Conservation (phyloP, 306 rosid genomes). For the Fragaria iinumae region DNA sequence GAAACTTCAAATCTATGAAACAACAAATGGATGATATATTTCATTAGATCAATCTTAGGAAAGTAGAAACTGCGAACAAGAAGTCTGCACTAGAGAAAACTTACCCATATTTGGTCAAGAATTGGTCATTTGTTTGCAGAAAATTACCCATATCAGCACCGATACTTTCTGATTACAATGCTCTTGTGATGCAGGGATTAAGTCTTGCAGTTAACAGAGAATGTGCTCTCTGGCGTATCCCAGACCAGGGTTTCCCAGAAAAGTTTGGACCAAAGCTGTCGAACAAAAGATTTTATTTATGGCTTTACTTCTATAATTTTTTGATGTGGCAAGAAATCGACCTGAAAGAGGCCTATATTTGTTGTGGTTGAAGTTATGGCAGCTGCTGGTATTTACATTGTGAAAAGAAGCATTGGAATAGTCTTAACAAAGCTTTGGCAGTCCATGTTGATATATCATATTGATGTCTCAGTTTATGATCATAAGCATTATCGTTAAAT, state of each 20-base stretch:
- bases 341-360: not conserved
- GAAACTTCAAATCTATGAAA: no score
- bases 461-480: not conserved
- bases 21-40: not conserved
- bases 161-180: not conserved
- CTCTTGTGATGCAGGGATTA: not conserved
- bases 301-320: not conserved
- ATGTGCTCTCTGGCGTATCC: not conserved
- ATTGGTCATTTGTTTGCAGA: not conserved
- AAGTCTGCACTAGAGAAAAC: no score
- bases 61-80: no score
- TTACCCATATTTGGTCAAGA: not conserved
- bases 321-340: not conserved
- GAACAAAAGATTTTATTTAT: not conserved
- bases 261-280: not conserved
- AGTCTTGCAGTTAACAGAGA: not conserved
- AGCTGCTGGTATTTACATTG: not conserved
- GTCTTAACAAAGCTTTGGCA: not conserved
- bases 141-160: not conserved
- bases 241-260: not conserved
- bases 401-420: not conserved
- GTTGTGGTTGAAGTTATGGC: not conserved
- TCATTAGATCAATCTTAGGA: not conserved
- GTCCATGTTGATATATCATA: not conserved
- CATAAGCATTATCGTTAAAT: not conserved